A percentile compares a stretch with the other conserved stretches of the same genome.
phyloP scores from a whole-genome alignment of 179 eudicot genomes.

The Amaranthus tricolor region DNA sequence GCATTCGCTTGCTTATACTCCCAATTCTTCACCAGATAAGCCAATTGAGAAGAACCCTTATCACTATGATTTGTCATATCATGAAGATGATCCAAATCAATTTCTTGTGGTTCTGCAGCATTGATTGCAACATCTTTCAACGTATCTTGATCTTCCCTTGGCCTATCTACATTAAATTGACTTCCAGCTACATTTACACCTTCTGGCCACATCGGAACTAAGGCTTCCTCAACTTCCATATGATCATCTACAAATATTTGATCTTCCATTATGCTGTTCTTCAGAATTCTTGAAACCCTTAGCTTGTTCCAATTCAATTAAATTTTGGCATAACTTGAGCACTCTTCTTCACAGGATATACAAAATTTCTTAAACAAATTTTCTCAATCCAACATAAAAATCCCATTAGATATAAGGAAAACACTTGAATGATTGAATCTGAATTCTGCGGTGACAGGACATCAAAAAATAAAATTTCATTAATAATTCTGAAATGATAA shows the following conservation, averaged over 20 bases:
- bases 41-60: conserved; percentile 72
- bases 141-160: conserved; percentile 31
- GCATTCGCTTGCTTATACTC: conserved; percentile 82
- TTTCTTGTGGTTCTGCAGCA: conserved; percentile 45
- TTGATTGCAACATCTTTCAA: conserved; percentile 48
- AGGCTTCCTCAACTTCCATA: conserved; percentile 35
- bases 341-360: conserved; percentile 1
- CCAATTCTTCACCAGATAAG: conserved; percentile 70
- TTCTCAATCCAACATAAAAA: conserved; percentile 7
- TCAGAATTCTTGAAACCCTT: neutral
- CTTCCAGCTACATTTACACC: conserved; percentile 31
- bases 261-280: conserved; percentile 22
- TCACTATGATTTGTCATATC: conserved; percentile 66
- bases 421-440: conserved; percentile 4
- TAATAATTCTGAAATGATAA: neutral
- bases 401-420: neutral
- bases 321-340: neutral
- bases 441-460: conserved; percentile 22
- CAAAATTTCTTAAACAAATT: neutral
- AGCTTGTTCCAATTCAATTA: neutral
- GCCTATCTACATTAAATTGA: conserved; percentile 39
- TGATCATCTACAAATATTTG: conserved; percentile 19
- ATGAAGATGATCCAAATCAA: conserved; percentile 59
- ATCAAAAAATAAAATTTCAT: conserved; percentile 17
- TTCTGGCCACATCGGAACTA: conserved; percentile 39